Evolutionary conservation across 305 asterid species (phyloP).

Genomic region (Fraxinus sp.): DNA sequence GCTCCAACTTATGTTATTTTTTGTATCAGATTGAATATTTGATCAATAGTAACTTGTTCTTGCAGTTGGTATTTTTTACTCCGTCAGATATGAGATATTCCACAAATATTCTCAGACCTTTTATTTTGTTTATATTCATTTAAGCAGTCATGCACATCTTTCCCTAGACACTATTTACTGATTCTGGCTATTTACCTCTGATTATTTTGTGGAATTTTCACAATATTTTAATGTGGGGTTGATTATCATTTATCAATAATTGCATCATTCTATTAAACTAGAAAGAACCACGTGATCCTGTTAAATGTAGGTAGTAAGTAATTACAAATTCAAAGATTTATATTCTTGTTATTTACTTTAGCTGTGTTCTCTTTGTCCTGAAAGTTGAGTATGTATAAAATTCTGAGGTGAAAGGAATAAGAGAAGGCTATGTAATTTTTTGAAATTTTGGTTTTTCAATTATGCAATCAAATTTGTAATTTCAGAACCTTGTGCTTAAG

Average conservation of each 20-base stretch:
- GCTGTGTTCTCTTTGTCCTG: not conserved
- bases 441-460: not conserved
- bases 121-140: not conserved
- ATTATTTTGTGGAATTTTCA: not conserved
- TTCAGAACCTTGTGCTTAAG: not conserved
- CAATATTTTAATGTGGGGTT: not conserved
- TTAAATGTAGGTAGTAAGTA: not conserved
- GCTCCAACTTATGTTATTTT: not conserved
- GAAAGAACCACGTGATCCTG: not conserved
- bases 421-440: not conserved
- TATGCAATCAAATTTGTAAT: not conserved
- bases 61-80: not conserved
- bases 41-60: not conserved
- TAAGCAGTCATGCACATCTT: not conserved
- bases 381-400: not conserved
- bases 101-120: not conserved
- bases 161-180: not conserved
- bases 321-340: not conserved
- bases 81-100: not conserved
- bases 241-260: not conserved
- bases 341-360: not conserved
- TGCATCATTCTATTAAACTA: not conserved
- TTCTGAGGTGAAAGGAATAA: not conserved
- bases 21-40: not conserved
- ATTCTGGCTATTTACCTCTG: not conserved